Base-by-base conservation (phyloP, 768 basidiomycete genomes). In the Rubroboletus satanas region DNA sequence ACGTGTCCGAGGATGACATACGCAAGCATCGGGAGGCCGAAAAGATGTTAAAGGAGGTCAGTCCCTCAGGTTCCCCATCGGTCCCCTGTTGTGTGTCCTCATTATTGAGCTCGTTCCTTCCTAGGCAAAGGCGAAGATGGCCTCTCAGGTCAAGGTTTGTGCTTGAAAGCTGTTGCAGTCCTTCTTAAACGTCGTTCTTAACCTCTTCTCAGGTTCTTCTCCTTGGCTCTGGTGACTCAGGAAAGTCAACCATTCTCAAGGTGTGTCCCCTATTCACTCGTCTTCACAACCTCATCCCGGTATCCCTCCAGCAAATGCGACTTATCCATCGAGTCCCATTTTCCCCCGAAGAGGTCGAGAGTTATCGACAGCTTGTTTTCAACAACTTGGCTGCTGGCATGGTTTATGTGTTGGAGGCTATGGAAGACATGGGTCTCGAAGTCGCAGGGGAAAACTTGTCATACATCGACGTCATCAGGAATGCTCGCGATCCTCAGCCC, bases 231-330 rank as follows among this genome's bases (percentile, higher is more conserved):
- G 94, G 94, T 29, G 94, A 96, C 68, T 90, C 88, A 32, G 94
- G 94, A 23, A 98, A 97, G 73, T 91, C 89, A 7, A 97, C 94
- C 9, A 80, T 97, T 65, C 79, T 94, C 70, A 94, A 93, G 78
- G 88, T 87, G 68, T 33, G 46, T 55, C 29, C 15, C 41, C n/a
- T n/a, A 23, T 36, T 9, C 9, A 1, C 4, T 5, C 17, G 5
- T 47, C 14, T 14, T 8, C 39, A 11, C 32, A 23, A n/a, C 41
- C 51, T 64, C 44, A 61, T 43, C 14, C 26, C 8, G 6, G 17
- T 28, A 36, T 45, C 42, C 3, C 23, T 23, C 21, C 56, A 94
- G 89, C 94, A 98, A 87, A 98, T 98, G 95, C 86, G 94, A 37
- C 77, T 97, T 37, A 97, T 99, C 47, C 95, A 98, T 73, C 82